Conservation (phyloP, 2,329 filamentous ascomycete species). For the Alternaria longipes region DNA sequence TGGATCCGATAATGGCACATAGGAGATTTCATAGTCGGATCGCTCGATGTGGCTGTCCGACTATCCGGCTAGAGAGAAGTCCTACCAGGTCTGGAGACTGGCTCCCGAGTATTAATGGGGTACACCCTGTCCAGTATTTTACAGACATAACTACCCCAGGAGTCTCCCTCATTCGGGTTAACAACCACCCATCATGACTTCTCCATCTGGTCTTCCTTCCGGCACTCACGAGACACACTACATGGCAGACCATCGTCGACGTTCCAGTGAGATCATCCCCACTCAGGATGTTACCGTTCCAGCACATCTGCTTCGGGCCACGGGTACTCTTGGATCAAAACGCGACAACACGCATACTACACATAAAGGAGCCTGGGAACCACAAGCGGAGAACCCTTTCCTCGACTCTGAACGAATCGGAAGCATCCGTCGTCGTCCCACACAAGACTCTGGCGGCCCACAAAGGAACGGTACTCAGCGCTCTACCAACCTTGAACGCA, state of each 20-base stretch:
- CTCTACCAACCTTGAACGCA: slow-evolving; percentile 14
- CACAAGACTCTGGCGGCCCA: slow-evolving; percentile 5
- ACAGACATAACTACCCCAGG: slow-evolving; percentile 4
- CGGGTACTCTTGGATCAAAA: slow-evolving; percentile 25
- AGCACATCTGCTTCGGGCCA: slow-evolving; percentile 32
- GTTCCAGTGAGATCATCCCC: slow-evolving; percentile 13
- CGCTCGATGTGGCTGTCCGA: slow-evolving; percentile 13
- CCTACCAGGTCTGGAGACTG: slow-evolving; percentile 13
- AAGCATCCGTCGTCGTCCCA: slow-evolving; percentile 16
- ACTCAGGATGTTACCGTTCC: slow-evolving; percentile 32
- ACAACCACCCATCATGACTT: slow-evolving; percentile 7
- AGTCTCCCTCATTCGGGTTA: slow-evolving; percentile 1
- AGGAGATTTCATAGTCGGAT: slow-evolving; percentile 10
- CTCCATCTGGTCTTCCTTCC: slow-evolving; percentile 7
- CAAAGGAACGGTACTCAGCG: slow-evolving; percentile 12
- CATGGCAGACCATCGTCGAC: slow-evolving; percentile 4
- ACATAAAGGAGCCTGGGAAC: slow-evolving; percentile 24
- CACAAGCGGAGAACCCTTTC: slow-evolving; percentile 21
- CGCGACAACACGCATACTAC: slow-evolving; percentile 21
- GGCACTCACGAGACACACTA: neutral
- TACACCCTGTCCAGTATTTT: slow-evolving; percentile 6
- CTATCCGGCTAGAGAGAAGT: slow-evolving; percentile 5
- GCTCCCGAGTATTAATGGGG: slow-evolving; percentile 13
- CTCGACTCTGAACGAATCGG: slow-evolving; percentile 19
- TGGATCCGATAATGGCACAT: slow-evolving; percentile 13